Evolutionary conservation across 1,139 yeast species (phyloP).

Genomic region (Diutina sp.): DNA sequence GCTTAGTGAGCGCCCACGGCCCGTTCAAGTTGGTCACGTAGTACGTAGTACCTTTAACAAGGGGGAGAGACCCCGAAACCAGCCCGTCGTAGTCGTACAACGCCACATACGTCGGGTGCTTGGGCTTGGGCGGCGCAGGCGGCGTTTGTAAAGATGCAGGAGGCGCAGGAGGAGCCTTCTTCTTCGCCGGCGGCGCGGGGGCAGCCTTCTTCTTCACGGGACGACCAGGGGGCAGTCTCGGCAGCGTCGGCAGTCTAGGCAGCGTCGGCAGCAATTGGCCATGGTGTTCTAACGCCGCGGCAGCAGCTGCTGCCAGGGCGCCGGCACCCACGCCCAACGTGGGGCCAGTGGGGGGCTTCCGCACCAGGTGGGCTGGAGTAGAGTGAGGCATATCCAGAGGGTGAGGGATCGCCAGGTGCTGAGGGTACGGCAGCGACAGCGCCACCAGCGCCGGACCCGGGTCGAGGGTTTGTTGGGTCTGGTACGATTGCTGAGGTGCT

Average conservation of each 20-base stretch:
- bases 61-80: constrained; percentile 69
- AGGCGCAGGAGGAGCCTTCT: constrained; percentile 43
- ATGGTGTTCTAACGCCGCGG: constrained; percentile 4
- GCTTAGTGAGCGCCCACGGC: constrained; percentile 78
- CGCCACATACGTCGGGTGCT: constrained; percentile 72
- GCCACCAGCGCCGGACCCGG: constrained; percentile 7
- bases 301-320: constrained; percentile 7
- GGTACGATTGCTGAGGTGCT: background rate
- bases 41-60: constrained; percentile 62
- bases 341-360: constrained; percentile 5
- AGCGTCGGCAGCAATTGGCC: constrained; percentile 11
- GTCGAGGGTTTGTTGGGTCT: background rate
- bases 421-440: constrained; percentile 9
- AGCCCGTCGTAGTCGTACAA: constrained; percentile 84
- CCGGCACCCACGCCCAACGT: constrained; percentile 7
- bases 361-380: constrained; percentile 5
- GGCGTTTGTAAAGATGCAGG: constrained; percentile 12
- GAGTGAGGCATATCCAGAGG: constrained; percentile 4
- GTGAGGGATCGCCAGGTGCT: constrained; percentile 10
- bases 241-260: constrained; percentile 15
- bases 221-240: constrained; percentile 10
- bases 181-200: constrained; percentile 25
- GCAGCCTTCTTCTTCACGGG: constrained; percentile 20
- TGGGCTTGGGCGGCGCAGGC: constrained; percentile 45
- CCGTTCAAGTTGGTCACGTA: constrained; percentile 67